Evolutionary conservation across 2,329 filamentous ascomycete species (phyloP).

Genomic region (Whalleya microplaca): DNA sequence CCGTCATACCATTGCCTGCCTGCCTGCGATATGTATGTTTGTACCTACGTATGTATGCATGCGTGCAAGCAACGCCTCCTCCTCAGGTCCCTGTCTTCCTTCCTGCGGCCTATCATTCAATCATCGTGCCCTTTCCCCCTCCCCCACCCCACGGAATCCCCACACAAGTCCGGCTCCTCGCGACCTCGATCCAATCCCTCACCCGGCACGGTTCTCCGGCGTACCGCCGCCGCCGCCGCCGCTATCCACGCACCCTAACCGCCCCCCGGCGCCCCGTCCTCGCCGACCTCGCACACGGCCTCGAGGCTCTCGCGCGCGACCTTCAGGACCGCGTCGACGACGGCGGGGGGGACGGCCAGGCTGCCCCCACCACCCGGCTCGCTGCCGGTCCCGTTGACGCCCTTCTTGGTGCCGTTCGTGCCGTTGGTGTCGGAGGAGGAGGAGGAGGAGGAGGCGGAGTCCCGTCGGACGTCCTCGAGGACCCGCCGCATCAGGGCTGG

Average conservation of each 20-base stretch:
- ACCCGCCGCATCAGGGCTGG: slow-evolving; percentile 64
- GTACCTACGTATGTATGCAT: no score
- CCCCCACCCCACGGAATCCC: no score
- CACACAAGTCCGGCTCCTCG: background rate
- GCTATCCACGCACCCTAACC: background rate
- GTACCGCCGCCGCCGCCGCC: no score
- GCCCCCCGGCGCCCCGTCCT: slow-evolving; percentile 13
- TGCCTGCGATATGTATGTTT: no score
- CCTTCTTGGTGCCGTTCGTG: no score
- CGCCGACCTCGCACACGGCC: slow-evolving; percentile 48
- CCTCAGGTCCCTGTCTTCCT: no score
- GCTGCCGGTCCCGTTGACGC: slow-evolving; percentile 2
- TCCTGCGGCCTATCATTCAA: no score
- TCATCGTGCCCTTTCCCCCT: background rate
- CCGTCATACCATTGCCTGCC: no score
- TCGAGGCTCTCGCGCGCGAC: slow-evolving; percentile 63
- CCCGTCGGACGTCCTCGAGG: slow-evolving; percentile 63
- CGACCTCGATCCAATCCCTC: no score
- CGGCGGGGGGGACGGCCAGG: slow-evolving; percentile 60
- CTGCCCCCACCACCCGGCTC: slow-evolving; percentile 39
- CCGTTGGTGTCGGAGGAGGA: slow-evolving; percentile 34
- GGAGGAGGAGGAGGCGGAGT: slow-evolving; percentile 40
- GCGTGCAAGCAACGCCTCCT: no score
- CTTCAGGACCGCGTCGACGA: slow-evolving; percentile 66
- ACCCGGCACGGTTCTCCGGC: no score